Base-by-base conservation (phyloP, 2,329 filamentous ascomycete species). In the Magnaporthiopsis rhizophila region DNA sequence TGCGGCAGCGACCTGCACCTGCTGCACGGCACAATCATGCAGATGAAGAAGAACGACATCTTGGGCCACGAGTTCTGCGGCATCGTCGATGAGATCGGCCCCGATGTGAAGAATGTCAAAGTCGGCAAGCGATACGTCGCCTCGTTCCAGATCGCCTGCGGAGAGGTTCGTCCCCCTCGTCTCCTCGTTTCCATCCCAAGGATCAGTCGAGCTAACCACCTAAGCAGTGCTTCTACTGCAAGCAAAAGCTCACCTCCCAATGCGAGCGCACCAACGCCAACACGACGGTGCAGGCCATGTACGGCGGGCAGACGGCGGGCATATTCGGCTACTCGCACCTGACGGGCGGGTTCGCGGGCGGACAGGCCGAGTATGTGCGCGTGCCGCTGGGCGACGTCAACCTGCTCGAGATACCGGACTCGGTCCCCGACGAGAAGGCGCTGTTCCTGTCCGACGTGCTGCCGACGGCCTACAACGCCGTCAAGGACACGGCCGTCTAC, bases 291-390 rank as follows among this genome's bases (percentile, higher is more conserved):
- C 88, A 89, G 68, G 85, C 83, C 63, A 88, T 96, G 86, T 96
- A 95, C 72, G 92, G 92, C 15, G 86, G 86, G 2, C 82, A 86
- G 62, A 93, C 91, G 4, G 83, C 90, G 0, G 92, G 86, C 24
- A 87, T 90, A 68, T 89, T 90, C 70, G 88, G 88, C 1, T 90
- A 90, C 71, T 87, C 85, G 3, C 88, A 92, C 71, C 91, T 96
- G 72, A 92, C 90, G 0, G 92, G 91, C 8, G 92, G 92, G 0
- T 96, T 94, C 72, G 91, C 91, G 0, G 91, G 92, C 61, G 92
- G 92, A 0, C 92, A 96, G 75, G 89, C 91, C 4, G 92, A 96
- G 76, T 96, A 92, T 71, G 88, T 93, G 0, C 85, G 92, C 9
- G 91, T 96, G 9, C 91, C 92, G 0, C 84, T 87, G 36, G 92